Evolutionary conservation across 176 grass and related monocot species (phyloP).

Genomic region (Areca catechu): DNA sequence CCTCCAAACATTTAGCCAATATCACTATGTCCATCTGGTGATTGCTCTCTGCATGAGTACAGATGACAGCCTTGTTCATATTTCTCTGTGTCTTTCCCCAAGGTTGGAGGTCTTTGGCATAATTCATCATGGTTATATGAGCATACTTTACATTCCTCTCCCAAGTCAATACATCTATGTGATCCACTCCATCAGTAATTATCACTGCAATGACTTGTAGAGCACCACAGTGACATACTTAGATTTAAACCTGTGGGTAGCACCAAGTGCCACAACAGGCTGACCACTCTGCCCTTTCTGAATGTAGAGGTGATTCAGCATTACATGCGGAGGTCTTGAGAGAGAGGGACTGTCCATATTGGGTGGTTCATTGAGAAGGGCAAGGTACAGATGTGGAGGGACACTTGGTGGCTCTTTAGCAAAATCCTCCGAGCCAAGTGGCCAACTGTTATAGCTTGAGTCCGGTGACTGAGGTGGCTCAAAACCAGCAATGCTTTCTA

Average conservation of each 20-base stretch:
- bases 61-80: no score
- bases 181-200: not conserved
- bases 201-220: conserved; percentile 25
- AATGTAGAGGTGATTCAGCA: conserved; percentile 28
- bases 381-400: conserved; percentile 26
- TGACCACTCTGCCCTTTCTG: conserved; percentile 11
- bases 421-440: conserved; percentile 19
- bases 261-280: conserved; percentile 23
- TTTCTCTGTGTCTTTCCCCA: no score
- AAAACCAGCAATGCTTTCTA: conserved; percentile 23
- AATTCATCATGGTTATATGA: no score
- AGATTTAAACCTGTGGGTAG: conserved; percentile 18
- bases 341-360: not conserved
- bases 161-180: no score
- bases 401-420: conserved; percentile 25
- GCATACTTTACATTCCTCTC: no score
- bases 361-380: conserved; percentile 10
- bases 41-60: no score
- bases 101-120: no score
- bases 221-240: conserved; percentile 38
- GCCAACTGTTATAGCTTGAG: conserved; percentile 28
- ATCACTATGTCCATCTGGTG: no score
- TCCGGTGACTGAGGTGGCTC: conserved; percentile 27
- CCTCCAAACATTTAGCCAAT: no score
- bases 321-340: conserved; percentile 12